These are phyloP conservation scores for Falciphora oryzae DNA, from an alignment of 2,329 filamentous ascomycete genomes.

Conservation along the genomic window DNA sequence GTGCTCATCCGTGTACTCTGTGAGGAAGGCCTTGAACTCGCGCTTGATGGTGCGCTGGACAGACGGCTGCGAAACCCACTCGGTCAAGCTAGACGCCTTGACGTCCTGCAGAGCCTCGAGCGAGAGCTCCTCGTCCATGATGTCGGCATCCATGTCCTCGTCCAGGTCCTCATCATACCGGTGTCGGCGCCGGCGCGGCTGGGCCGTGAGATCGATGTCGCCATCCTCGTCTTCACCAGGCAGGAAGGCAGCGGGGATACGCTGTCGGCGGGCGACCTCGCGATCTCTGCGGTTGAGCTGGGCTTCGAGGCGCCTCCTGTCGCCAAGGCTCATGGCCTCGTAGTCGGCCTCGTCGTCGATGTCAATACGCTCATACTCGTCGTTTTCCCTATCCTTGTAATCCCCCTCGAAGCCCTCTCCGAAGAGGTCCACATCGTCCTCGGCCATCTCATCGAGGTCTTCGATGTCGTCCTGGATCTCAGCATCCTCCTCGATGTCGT, in stretches of 20 bases:
- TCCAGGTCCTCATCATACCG: slow-evolving; percentile 93
- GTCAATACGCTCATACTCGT: slow-evolving; percentile 63
- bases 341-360: slow-evolving; percentile 76
- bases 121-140: slow-evolving; percentile 93
- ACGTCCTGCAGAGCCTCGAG: slow-evolving; percentile 88
- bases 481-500: slow-evolving; percentile 66
- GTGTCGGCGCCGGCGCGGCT: slow-evolving; percentile 78
- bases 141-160: slow-evolving; percentile 85
- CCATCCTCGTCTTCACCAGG: slow-evolving; percentile 72
- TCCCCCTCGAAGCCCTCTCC: slow-evolving; percentile 67
- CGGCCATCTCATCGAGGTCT: slow-evolving; percentile 74
- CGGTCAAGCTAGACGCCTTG: slow-evolving; percentile 86
- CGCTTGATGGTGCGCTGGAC: slow-evolving; percentile 91
- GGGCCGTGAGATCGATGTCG: slow-evolving; percentile 76
- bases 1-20: slow-evolving; percentile 86
- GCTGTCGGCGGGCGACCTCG: slow-evolving; percentile 60
- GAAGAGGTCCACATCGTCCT: slow-evolving; percentile 76
- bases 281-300: slow-evolving; percentile 69
- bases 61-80: slow-evolving; percentile 87
- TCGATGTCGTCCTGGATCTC: slow-evolving; percentile 69
- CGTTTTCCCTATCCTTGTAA: slow-evolving; percentile 60
- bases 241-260: slow-evolving; percentile 67
- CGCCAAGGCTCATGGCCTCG: slow-evolving; percentile 60
- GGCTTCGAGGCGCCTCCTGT: slow-evolving; percentile 64
- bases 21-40: slow-evolving; percentile 96